phyloP scores from a whole-genome alignment of 176 grass and related monocot species.

The Elymus sibiricus region DNA sequence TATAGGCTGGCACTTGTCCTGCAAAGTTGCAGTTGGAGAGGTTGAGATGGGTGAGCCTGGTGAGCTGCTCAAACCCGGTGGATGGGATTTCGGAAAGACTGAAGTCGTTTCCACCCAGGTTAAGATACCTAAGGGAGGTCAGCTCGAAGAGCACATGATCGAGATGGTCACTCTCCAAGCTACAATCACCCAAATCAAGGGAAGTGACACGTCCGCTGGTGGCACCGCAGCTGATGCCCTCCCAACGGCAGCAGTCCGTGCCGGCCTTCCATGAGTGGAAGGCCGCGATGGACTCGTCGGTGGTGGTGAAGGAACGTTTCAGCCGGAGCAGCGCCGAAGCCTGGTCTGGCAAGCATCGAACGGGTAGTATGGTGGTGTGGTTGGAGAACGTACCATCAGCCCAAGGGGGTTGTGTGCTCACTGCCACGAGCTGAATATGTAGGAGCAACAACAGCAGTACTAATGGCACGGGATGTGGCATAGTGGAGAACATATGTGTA shows the following conservation, averaged over 20 bases:
- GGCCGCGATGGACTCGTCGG: fast-evolving
- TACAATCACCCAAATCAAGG: conserved; percentile 24
- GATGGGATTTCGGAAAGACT: background rate
- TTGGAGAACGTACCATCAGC: background rate
- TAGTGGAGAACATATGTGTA: background rate
- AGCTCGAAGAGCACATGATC: conserved; percentile 26
- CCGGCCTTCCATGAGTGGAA: background rate
- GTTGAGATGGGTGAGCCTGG: conserved; percentile 47
- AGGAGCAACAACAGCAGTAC: background rate
- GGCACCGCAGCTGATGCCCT: background rate
- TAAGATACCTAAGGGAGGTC: conserved; percentile 33
- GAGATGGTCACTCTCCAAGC: background rate
- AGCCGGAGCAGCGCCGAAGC: background rate
- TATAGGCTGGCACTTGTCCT: background rate
- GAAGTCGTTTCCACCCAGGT: conserved; percentile 35
- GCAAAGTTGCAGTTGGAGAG: conserved; percentile 35
- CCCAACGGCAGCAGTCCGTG: background rate
- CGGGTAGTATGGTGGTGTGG: background rate
- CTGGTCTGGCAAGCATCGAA: background rate
- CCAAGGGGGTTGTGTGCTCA: background rate
- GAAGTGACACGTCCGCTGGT: conserved; percentile 8
- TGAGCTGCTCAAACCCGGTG: conserved; percentile 25
- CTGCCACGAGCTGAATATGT: background rate
- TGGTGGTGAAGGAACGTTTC: background rate
- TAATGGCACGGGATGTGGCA: background rate